Base-by-base conservation (phyloP, 1,284 basidiomycete species). In the Sanghuangporus weigelae region DNA sequence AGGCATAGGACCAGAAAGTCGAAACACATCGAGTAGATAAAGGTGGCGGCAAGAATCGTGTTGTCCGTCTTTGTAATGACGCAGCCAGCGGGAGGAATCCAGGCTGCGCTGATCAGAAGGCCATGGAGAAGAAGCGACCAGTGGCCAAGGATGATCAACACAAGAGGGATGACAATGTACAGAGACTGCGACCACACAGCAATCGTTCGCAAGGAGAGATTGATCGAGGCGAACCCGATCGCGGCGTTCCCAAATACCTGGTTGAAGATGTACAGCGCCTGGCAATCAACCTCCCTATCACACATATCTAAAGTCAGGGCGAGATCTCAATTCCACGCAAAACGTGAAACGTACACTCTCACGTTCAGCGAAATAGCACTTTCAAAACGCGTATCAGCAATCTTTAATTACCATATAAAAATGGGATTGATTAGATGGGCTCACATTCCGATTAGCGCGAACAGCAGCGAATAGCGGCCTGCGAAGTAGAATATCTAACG, bases 101-200 rank as follows among this genome's bases (percentile, higher is more conserved):
- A 73, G 3, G 60, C 55, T 57, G 58, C 68, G 23, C 63, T 68
- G 51, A 69, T 64, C 36, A 67, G 63, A 50, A 68, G 67, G 82
- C 89, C 89, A 69, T 90, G 89, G n/a, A 91, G 75, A 55, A 91
- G 78, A 49, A 92, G 78, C 3, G 85, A 86, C 89, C 89, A 92
- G 69, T 92, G 89, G 0, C 84, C 89, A 46, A 90, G 76, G 66
- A 89, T 89, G 61, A 91, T 71, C 21, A 80, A 58, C 46, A 87
- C 72, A 7, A 91, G 77, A 12, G 81, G 78, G 6, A 76, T 63
- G 40, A 86, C 78, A 58, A 91, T 79, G 68, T 81, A 86, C 73
- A 77, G 79, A 54, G 78, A 81, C 68, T 87, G 83, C 0, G 81
- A 83, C 88, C 89, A 84, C 4, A 90, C 83, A 0, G 88, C 89